These are phyloP conservation scores for Bathelium albidoporum DNA, from an alignment of 495 filamentous ascomycete species.

Conservation along the genomic window DNA sequence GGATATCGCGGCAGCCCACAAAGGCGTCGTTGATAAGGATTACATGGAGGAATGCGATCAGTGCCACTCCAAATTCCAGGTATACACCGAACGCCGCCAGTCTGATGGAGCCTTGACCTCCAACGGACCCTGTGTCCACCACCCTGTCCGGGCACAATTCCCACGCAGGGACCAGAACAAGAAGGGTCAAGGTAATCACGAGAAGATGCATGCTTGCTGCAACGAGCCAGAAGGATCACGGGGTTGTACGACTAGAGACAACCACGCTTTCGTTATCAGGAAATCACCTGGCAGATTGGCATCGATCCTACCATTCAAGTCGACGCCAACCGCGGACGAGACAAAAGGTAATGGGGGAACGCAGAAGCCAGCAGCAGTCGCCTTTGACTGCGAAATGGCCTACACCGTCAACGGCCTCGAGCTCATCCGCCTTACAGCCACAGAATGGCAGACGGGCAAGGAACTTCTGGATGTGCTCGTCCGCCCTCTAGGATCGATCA, in stretches of 20 bases:
- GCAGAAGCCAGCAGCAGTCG: slow-evolving; percentile 39
- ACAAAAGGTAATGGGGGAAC: slow-evolving; percentile 31
- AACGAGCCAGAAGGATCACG: slow-evolving; percentile 53
- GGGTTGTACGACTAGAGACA: slow-evolving; percentile 58
- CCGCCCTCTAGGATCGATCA: slow-evolving; percentile 65
- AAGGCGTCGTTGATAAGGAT: slow-evolving; percentile 52
- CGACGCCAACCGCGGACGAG: slow-evolving; percentile 47
- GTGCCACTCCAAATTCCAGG: slow-evolving; percentile 76
- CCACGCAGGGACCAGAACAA: slow-evolving; percentile 41
- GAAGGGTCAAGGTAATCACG: slow-evolving; percentile 34
- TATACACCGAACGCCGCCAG: slow-evolving; percentile 74
- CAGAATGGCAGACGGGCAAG: slow-evolving; percentile 71
- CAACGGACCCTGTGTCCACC: slow-evolving; percentile 67
- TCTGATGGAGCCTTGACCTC: slow-evolving; percentile 66
- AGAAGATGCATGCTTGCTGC: slow-evolving; percentile 70
- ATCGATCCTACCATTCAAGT: slow-evolving; percentile 62
- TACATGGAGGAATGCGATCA: slow-evolving; percentile 86
- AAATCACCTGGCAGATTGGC: slow-evolving; percentile 71
- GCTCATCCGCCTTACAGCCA: slow-evolving; percentile 75
- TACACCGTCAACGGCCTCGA: slow-evolving; percentile 83
- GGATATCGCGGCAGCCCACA: slow-evolving; percentile 51
- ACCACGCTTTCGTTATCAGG: slow-evolving; percentile 59
- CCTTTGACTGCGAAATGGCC: slow-evolving; percentile 95
- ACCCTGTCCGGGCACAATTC: slow-evolving; percentile 54
- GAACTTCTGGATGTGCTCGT: slow-evolving; percentile 77